Percentiles rank a stretch among this genome's conserved stretches.
Conservation (phyloP, 352 stramenopile genomes). For the Phytophthora brassicae region DNA sequence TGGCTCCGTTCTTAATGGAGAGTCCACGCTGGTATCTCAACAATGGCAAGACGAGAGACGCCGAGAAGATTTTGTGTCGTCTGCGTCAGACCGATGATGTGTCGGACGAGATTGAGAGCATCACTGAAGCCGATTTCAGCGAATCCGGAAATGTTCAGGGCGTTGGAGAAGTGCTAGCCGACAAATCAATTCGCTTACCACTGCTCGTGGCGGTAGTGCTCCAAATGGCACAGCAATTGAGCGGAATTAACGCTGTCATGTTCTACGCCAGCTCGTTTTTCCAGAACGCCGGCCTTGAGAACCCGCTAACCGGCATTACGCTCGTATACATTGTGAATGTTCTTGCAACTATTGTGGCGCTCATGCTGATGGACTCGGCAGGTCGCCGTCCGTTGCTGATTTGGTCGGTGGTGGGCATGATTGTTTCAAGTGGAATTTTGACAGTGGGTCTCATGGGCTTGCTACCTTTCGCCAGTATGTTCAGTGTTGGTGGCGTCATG, state of each 20-base stretch:
- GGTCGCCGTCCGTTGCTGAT: constrained; percentile 64
- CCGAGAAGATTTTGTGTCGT: constrained; percentile 44
- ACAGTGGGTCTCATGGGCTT: constrained; percentile 57
- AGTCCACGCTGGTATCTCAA: constrained; percentile 69
- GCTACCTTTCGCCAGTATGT: constrained; percentile 50
- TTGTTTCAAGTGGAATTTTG: constrained; percentile 58
- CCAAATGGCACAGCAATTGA: constrained; percentile 70
- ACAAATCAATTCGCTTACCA: constrained; percentile 53
- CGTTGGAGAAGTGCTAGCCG: constrained; percentile 52
- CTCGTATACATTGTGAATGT: constrained; percentile 73
- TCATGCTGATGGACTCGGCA: constrained; percentile 73
- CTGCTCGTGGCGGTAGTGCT: constrained; percentile 65
- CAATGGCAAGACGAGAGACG: constrained; percentile 58
- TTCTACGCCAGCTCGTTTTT: constrained; percentile 82
- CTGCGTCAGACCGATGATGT: constrained; percentile 61
- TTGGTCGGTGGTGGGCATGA: constrained; percentile 65
- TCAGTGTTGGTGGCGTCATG: constrained; percentile 63
- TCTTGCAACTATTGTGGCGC: constrained; percentile 62
- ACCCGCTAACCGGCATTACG: constrained; percentile 60
- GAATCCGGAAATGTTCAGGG: constrained; percentile 53
- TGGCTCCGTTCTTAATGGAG: constrained; percentile 59
- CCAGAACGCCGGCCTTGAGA: constrained; percentile 54
- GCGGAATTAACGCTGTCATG: constrained; percentile 79
- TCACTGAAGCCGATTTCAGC: constrained; percentile 59
- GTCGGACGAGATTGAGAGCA: constrained; percentile 69